Base-by-base conservation (phyloP, 768 basidiomycete species). In the Holtermannia corniformis region DNA sequence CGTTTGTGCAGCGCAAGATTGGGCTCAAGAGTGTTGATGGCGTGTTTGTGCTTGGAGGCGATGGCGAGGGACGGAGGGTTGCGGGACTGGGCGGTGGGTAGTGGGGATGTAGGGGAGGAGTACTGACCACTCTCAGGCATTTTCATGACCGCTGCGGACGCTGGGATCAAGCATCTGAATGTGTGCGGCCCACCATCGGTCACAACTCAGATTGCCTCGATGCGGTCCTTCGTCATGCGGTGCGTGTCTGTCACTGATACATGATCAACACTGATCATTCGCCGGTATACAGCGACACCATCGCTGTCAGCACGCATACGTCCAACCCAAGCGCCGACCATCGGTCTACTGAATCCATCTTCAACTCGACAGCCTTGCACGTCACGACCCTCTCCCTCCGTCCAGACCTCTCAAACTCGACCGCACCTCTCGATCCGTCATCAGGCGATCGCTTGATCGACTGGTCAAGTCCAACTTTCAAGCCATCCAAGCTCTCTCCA, bases 91-190 rank as follows among this genome's bases (percentile, higher is more conserved):
- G 86, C 57, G 88, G 90, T 87, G 61, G 48, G 77, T 67, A 1
- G 24, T 27, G n/a, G 2, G 19, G 37, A 5, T 14, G 41, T 14
- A 32, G 3, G 22, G 41, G 12, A 16, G 27, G 25, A 24, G 42
- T 24, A 11, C 52, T 50, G 49, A 47, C 41, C 41, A 20, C 25
- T 53, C 24, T 16, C 59, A 86, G 89, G 88, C 0, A 65, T 88
- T 10, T 54, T 88, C 20, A 86, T 92, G 86, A 81, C 81, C 1
- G 75, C 85, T 52, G 86, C 86, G 14, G 91, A 93, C 73, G 78
- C 78, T 0, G 78, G 79, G 0, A 77, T 82, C 26, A 69, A 76
- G 16, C 74, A 77, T 41, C 58, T 93, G 28, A 73, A 80, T 43
- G 61, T 93, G 20, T 72, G 80, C 20, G 91, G 89, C 3, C 90